Evolutionary conservation across 106 monocot species (phyloP), one percentile per base, ranked within the genome.

Genomic region (Vanilla planifolia): DNA sequence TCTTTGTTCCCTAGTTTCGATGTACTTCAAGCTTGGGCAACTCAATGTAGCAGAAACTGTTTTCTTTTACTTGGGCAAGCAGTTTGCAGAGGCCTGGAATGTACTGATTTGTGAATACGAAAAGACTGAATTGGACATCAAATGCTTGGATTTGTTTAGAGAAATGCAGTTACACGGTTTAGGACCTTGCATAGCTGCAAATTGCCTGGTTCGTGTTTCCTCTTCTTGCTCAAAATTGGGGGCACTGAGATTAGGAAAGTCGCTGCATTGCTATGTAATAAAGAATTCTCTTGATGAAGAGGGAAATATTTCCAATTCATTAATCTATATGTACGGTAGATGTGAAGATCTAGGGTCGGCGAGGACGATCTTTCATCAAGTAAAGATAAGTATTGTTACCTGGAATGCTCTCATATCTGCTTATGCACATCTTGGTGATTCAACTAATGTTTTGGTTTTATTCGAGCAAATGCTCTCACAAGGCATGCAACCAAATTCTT

Each of bases 321-420:
- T 89, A 20, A 20, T 93, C 5, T 44, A 66, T 9, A 77, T 89
- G 79, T 89, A 89, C 73, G 85, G 79, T 16, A 85, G 32, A 65
- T 79, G 78, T 64, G 76, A 61, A 24, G 77, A 63, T 29, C 26
- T 79, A 67, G 45, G 61, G 35, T 41, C 67, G 36, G 59, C 73
- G 16, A 83, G 67, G 53, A 74, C 27, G 33, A 75, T 89, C 30
- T 85, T 85, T 61, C 64, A 76, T 59, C 40, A 30, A 14, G 56
- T 42, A 63, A 60, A 19, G 13, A 78, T 46, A 79, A 85, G 80
- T 66, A 67, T 76, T 21, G 56, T 83, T 36, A 84, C 80, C 11
- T 95, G 80, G 79, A 89, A 83, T 61, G 29, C 78, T 33, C 48
- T 95, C n/a, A 83, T 95, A 8, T 42, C 78, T 1, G 63, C 66